Evolutionary conservation across 2,329 filamentous ascomycete species (phyloP).

Genomic region (Gaeumannomyces sp.): DNA sequence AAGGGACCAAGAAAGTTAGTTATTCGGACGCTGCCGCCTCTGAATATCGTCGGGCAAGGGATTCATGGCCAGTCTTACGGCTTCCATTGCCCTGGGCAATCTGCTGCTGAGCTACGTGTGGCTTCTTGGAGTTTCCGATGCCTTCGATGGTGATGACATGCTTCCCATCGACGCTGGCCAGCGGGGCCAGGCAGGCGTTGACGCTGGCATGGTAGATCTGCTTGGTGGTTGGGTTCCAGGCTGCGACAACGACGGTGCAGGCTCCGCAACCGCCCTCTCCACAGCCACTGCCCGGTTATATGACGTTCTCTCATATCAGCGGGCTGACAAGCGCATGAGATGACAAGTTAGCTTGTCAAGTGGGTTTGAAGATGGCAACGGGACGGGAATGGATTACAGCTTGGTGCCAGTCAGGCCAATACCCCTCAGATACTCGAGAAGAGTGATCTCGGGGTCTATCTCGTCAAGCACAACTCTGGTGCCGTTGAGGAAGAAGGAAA

Average conservation of each 20-base stretch:
- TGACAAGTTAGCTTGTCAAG: not conserved
- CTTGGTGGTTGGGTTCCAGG: conserved; percentile 87
- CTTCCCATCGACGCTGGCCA: conserved; percentile 92
- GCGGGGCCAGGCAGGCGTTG: conserved; percentile 88
- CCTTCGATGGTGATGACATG: conserved; percentile 98
- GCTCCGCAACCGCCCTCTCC: conserved; percentile 95
- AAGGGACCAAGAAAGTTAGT: not conserved
- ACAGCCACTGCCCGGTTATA: conserved; percentile 56
- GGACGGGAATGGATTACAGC: conserved; percentile 40
- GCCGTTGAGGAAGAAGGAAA: conserved; percentile 92
- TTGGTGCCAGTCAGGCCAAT: conserved; percentile 95
- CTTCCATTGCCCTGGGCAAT: conserved; percentile 88
- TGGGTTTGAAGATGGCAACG: not conserved
- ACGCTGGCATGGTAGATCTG: conserved; percentile 94
- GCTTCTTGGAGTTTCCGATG: conserved; percentile 79
- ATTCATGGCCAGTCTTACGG: conserved; percentile 11
- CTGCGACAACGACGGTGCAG: conserved; percentile 90
- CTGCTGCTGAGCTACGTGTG: conserved; percentile 85
- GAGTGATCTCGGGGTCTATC: conserved; percentile 83
- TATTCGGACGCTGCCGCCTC: conserved; percentile 24
- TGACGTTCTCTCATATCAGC: conserved; percentile 7
- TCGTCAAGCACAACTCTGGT: conserved; percentile 81
- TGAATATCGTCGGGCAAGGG: not conserved
- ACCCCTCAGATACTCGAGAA: conserved; percentile 87
- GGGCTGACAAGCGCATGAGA: not conserved